A percentile compares a stretch with the other conserved stretches of the same genome.
Conservation (phyloP, 2,329 filamentous ascomycete species). For the Aureobasidium sp. region DNA sequence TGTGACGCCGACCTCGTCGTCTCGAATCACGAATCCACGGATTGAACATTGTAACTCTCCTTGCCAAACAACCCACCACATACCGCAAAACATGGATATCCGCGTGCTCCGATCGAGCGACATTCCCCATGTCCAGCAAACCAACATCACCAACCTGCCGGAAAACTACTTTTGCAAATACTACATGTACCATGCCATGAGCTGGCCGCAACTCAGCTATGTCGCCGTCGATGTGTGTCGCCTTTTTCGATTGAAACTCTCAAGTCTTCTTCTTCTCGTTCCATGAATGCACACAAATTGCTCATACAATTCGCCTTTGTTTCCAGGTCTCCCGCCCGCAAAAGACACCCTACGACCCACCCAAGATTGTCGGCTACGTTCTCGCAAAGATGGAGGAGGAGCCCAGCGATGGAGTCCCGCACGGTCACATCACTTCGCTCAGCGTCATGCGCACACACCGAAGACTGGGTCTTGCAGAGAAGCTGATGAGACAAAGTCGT, state of each 20-base stretch:
- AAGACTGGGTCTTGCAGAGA: conserved; percentile 84
- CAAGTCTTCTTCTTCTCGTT: neutral
- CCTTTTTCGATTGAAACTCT: neutral
- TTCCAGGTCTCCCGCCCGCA: conserved; percentile 60
- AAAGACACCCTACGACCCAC: conserved; percentile 75
- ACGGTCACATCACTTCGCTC: conserved; percentile 92
- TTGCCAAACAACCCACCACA: neutral
- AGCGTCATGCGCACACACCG: conserved; percentile 96
- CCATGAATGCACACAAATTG: neutral
- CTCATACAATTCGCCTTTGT: neutral
- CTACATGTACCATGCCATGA: conserved; percentile 97
- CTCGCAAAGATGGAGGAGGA: conserved; percentile 99
- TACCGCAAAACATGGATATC: conserved; percentile 66
- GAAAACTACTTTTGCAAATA: conserved; percentile 99
- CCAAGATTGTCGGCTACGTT: conserved; percentile 98
- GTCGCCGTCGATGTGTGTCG: conserved; percentile 71
- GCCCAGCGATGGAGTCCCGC: conserved; percentile 77
- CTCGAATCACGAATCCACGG: neutral
- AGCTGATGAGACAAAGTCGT: conserved; percentile 95
- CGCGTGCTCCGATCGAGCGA: conserved; percentile 73
- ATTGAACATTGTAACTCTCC: neutral
- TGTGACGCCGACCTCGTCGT: neutral
- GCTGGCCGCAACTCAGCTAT: conserved; percentile 94
- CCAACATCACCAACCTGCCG: conserved; percentile 96
- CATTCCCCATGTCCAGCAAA: conserved; percentile 89